Evolutionary conservation across 2,329 filamentous ascomycete genomes (phyloP), one percentile per base, ranked within the genome.

Genomic region (Tricladium varicosporioides): DNA sequence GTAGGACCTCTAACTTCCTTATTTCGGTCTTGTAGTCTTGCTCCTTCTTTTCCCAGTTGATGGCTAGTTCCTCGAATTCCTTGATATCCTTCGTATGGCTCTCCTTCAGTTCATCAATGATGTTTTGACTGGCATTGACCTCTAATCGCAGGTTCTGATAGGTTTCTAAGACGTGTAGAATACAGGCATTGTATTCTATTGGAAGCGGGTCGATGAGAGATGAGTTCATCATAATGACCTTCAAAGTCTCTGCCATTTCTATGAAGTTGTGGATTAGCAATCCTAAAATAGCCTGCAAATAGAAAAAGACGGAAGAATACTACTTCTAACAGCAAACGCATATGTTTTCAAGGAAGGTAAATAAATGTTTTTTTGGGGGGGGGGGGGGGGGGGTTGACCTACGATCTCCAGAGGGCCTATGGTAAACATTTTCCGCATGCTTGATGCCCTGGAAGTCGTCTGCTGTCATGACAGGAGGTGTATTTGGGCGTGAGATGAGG

Each of bases 161-260:
- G 2, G 62, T 60, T 51, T 71, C 69, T 2, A 71, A 48, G 18
- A 71, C 59, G 46, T 70, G 65, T n/a, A 70, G 43, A 15, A 71
- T 68, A 46, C 62, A 65, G 27, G 63, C 64, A 33, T 71, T 71
- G 42, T 70, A 69, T 36, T 69, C 58, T 1, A 65, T 56, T 2
- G 69, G 69, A 2, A 71, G 45, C 1, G 67, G 54, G 0, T 62
- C 54, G 18, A 65, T 52, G 2, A 54, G 60, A n/a, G 56, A 61
- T 47, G 65, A 59, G 13, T 59, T 69, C 69, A 71, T 71, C 68
- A 71, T 69, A 2, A 67, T 60, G 1, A 69, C 66, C 51, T 70
- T 66, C 5, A 71, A 52, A 18, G 65, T 68, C 45, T 71, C 69
- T 0, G 62, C 67, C 60, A 70, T 66, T 45, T 58, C 16, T 40